phyloP scores from a whole-genome alignment of 352 stramenopile species.

The Globisporangium irregulare region DNA sequence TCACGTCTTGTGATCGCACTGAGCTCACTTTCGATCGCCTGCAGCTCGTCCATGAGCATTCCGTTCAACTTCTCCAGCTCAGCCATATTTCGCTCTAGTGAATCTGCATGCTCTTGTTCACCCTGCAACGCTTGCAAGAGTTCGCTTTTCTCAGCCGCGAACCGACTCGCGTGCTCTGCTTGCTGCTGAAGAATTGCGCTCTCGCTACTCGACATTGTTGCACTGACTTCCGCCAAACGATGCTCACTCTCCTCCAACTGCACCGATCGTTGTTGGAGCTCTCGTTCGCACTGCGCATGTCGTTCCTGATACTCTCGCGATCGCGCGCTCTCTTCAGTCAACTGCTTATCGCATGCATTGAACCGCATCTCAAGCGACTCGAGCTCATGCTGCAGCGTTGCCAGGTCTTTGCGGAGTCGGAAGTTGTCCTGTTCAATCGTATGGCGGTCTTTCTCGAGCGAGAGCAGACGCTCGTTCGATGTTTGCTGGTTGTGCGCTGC shows the following conservation, averaged over 20 bases:
- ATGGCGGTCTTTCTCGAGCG: conserved; percentile 51
- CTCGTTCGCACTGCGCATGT: conserved; percentile 22
- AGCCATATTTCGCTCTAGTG: conserved; percentile 23
- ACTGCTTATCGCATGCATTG: conserved; percentile 32
- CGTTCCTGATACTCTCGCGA: conserved; percentile 33
- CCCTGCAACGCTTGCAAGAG: conserved; percentile 40
- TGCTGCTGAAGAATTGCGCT: conserved; percentile 33
- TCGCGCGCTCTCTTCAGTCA: conserved; percentile 35
- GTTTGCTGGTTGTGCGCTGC: conserved; percentile 40
- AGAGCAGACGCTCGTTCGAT: conserved; percentile 51
- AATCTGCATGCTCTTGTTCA: conserved; percentile 36
- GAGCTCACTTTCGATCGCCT: conserved; percentile 42
- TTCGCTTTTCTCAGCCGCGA: conserved; percentile 44
- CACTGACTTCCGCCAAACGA: conserved; percentile 32
- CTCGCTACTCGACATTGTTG: conserved; percentile 33
- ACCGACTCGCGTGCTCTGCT: conserved; percentile 33
- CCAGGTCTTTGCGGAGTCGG: conserved; percentile 39
- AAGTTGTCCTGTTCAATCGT: conserved; percentile 56
- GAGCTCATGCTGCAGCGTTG: conserved; percentile 45
- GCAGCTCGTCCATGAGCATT: conserved; percentile 33
- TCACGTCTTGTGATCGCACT: conserved; percentile 21
- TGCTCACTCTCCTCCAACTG: conserved; percentile 46
- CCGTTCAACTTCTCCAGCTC: conserved; percentile 32
- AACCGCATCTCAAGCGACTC: conserved; percentile 49
- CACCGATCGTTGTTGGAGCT: conserved; percentile 25